Base-by-base conservation (phyloP, 2,329 filamentous ascomycete species). In the Sphaerostilbella broomeana region DNA sequence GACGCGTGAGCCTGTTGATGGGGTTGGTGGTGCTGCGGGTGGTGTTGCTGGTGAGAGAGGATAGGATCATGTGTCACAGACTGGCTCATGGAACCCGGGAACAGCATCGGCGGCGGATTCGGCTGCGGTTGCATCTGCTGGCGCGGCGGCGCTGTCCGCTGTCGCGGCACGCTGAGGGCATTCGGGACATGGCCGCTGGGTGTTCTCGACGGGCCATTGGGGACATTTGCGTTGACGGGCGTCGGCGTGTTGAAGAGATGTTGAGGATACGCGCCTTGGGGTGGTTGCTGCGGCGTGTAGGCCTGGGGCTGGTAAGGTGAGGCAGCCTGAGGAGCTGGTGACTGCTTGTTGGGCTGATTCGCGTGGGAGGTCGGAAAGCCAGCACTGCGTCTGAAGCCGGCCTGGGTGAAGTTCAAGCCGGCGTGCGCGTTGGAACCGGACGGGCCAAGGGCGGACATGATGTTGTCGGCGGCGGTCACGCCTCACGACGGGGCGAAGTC, bases 231-330 rank as follows among this genome's bases (percentile, higher is more conserved):
- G 62, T 69, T 54, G 62, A 72, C 60, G 31, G 70, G 58, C 16
- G 64, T 63, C 16, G 70, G 58, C 33, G 61, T 65, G 51, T 64
- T 59, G 58, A 75, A 78, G 45, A 78, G 61, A 47, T 74, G 71
- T 48, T 73, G 72, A 15, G 70, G 57, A 47, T 75, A 77, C 15
- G 63, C 51, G 43, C 60, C 61, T 44, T 67, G 64, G 12, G 67
- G 60, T 19, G 67, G 62, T 50, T 73, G 72, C 53, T 76, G 72
- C 35, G 73, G 61, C 39, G 68, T 57, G 55, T 77, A 77, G 43
- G 67, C 62, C 47, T 72, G 69, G 38, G 67, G 53, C 55, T 75
- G 72, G 52, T 77, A 78, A 2, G 73, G 69, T 43, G 73, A 69
- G 44, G 71, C 68, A 51, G 72, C 65, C 47, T 74, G 72, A 47